Base-by-base conservation (phyloP, 2,329 filamentous ascomycete species). In the Dothideomycetes sp. region DNA sequence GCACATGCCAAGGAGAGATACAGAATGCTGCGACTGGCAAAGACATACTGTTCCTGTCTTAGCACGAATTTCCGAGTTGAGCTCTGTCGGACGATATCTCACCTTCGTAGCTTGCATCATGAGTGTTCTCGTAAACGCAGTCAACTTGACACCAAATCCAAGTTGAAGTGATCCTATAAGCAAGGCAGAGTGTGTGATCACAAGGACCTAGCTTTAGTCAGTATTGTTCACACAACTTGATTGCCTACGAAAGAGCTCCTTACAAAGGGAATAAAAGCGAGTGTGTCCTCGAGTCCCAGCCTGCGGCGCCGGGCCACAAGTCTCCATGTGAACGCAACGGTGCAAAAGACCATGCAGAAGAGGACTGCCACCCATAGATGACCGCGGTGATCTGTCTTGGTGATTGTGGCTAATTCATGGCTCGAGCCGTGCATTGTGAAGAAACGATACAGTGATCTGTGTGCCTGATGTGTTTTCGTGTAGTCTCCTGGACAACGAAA, bases 281-380 rank as follows among this genome's bases (percentile, higher is more conserved):
- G 27, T 23, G 31, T 17, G 11, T 39, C 35, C 30, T 39, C 35
- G 15, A 39, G 35, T 23, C 35, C 28, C 30, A 30, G 31, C 10
- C 11, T 24, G 4, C 27, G 18, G 13, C 31, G 31, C 16, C 35
- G 16, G n/a, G 28, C 35, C 20, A 39, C 28, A 4, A 10, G 19
- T 31, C 35, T 18, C 10, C 25, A 23, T 5, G 31, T 13, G 3
- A 39, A 10, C 6, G 31, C 7, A 9, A 16, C 10, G 18, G 35
- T 25, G 13, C 27, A 39, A 5, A 31, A 18, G 13, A 24, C 27
- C 18, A 18, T 39, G 35, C 35, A 31, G 10, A 15, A 22, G 5
- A 39, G 30, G 28, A 39, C 27, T 3, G 35, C 31, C 4, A 39
- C 31, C 35, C 35, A 39, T 11, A 39, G 28, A 25, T 28, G 31